A percentile compares a stretch with the other conserved stretches of the same genome.
Evolutionary conservation across 1,284 basidiomycete species (phyloP).

Genomic region (Pyrrhoderma noxium): DNA sequence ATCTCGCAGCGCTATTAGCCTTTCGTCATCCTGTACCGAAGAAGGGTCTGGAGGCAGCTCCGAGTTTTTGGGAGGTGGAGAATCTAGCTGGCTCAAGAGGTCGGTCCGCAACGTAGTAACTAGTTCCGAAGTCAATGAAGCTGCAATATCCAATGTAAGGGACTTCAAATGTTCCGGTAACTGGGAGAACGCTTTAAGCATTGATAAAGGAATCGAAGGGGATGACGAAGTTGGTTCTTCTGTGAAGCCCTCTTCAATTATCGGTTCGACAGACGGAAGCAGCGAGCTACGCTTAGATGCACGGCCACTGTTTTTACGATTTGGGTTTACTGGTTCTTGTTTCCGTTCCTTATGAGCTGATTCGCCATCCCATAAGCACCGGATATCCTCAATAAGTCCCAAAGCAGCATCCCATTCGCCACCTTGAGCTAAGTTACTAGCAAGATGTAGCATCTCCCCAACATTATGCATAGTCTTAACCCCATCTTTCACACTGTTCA

Average conservation of each 20-base stretch:
- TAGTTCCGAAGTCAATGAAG: constrained; percentile 74
- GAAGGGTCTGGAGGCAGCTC: not conserved
- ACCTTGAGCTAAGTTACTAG: constrained; percentile 63
- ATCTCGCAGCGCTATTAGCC: constrained; percentile 41
- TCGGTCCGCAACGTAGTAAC: constrained; percentile 64
- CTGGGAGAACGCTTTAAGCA: constrained; percentile 60
- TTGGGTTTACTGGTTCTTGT: constrained; percentile 11
- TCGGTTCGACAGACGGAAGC: constrained; percentile 29
- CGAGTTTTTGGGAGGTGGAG: constrained; percentile 6
- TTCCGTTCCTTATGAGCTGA: constrained; percentile 8
- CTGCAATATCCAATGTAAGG: constrained; percentile 66
- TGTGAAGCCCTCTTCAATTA: constrained; percentile 20
- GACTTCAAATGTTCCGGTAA: constrained; percentile 62
- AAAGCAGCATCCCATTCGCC: constrained; percentile 85
- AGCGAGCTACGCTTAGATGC: constrained; percentile 19
- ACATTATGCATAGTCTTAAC: constrained; percentile 64
- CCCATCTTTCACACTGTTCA: constrained; percentile 53
- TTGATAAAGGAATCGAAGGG: constrained; percentile 44
- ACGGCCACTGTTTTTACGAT: not conserved
- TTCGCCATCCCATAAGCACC: constrained; percentile 52
- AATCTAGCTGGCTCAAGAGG: constrained; percentile 47
- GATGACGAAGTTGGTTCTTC: constrained; percentile 19
- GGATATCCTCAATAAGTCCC: constrained; percentile 67
- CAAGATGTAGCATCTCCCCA: constrained; percentile 67
- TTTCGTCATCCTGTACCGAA: constrained; percentile 2